Percentiles rank a stretch among this genome's conserved stretches.
phyloP scores from a whole-genome alignment of 2,329 filamentous ascomycete species.

The Sarocladium strictum region DNA sequence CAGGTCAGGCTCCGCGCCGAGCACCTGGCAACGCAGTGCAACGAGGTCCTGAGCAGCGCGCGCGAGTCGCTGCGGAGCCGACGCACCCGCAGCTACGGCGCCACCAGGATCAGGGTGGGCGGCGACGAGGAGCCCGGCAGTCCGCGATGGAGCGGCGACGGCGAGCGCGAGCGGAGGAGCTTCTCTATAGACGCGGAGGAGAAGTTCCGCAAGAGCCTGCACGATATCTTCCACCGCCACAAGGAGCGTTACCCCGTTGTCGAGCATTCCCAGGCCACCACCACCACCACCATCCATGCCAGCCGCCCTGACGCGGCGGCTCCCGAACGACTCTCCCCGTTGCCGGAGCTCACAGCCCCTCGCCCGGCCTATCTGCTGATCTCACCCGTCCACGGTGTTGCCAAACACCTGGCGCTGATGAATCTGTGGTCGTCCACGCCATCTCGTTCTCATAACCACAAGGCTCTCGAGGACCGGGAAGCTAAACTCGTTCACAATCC shows the following conservation, averaged over 20 bases:
- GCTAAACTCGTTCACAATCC: slow-evolving; percentile 51
- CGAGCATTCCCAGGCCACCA: background rate
- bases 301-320: slow-evolving; percentile 6
- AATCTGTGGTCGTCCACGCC: slow-evolving; percentile 37
- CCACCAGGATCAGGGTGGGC: slow-evolving; percentile 21
- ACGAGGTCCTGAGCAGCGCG: slow-evolving; percentile 34
- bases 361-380: slow-evolving; percentile 56
- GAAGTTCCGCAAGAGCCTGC: slow-evolving; percentile 38
- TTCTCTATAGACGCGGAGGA: slow-evolving; percentile 43
- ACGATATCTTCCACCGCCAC: slow-evolving; percentile 34
- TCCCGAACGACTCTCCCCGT: slow-evolving; percentile 22
- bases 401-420: slow-evolving; percentile 58
- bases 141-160: slow-evolving; percentile 10
- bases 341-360: slow-evolving; percentile 30
- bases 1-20: slow-evolving; percentile 67
- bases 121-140: slow-evolving; percentile 16
- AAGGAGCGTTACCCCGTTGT: slow-evolving; percentile 3
- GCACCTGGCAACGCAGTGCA: slow-evolving; percentile 60
- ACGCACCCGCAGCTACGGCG: slow-evolving; percentile 12
- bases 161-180: slow-evolving; percentile 13
- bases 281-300: too few relatives aligned
- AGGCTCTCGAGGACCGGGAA: slow-evolving; percentile 32
- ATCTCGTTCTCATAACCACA: slow-evolving; percentile 15
- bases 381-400: slow-evolving; percentile 57
- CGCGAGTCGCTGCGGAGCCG: slow-evolving; percentile 25